These are phyloP conservation scores for Kingdonia uniflora DNA, from an alignment of 164 flowering plant genomes.

Conservation along the genomic window DNA sequence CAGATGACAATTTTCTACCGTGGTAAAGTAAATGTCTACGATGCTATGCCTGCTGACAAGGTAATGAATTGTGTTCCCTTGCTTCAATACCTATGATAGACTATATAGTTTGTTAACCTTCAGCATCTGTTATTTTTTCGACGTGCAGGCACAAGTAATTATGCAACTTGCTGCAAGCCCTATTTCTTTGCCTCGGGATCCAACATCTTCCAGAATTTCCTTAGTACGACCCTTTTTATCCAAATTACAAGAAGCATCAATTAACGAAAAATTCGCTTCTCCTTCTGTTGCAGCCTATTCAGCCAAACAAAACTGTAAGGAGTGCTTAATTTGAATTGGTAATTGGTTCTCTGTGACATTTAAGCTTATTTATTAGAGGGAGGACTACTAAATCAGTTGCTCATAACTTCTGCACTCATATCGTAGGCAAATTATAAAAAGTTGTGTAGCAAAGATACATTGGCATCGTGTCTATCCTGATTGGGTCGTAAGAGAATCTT, in stretches of 20 bases:
- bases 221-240: constrained; percentile 17
- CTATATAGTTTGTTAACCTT: constrained; percentile 9
- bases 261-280: constrained; percentile 13
- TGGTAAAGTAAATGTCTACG: constrained; percentile 81
- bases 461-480: too few species aligned
- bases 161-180: constrained; percentile 69
- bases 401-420: too few species aligned
- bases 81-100: constrained; percentile 10
- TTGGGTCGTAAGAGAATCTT: too few species aligned
- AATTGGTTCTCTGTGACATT: too few species aligned
- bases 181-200: constrained; percentile 24
- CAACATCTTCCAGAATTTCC: constrained; percentile 16
- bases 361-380: too few species aligned
- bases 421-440: too few species aligned
- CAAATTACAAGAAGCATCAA: constrained; percentile 16
- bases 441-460: too few species aligned
- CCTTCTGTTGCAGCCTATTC: constrained; percentile 17
- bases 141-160: constrained; percentile 51
- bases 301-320: constrained; percentile 25
- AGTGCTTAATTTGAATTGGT: too few species aligned
- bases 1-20: constrained; percentile 82
- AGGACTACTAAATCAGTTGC: too few species aligned
- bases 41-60: constrained; percentile 56
- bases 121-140: constrained; percentile 10
- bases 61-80: constrained; percentile 27